phyloP scores from a whole-genome alignment of 2,329 filamentous ascomycete genomes.

The Dactylella cylindrospora region DNA sequence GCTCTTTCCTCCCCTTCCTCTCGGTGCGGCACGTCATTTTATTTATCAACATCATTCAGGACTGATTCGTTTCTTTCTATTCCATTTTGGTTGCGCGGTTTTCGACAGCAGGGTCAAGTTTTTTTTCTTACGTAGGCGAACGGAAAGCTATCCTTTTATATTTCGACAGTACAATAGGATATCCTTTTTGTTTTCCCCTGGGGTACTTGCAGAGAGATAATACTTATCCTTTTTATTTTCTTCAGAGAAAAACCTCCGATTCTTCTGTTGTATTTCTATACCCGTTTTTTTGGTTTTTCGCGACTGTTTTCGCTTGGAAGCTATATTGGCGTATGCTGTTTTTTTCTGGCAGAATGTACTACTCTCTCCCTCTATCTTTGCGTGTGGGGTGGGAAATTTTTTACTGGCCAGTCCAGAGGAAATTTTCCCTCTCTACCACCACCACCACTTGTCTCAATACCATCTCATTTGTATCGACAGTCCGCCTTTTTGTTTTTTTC shows the following conservation, averaged over 20 bases:
- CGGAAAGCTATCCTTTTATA: background rate
- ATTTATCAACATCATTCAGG: constrained; percentile 20
- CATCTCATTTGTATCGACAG: too few species aligned
- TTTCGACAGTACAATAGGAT: background rate
- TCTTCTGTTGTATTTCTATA: constrained; percentile 42
- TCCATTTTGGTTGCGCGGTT: constrained; percentile 37
- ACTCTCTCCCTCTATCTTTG: constrained; percentile 7
- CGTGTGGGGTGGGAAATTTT: constrained; percentile 8
- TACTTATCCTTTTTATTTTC: constrained; percentile 4
- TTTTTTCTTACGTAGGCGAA: background rate
- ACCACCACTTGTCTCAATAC: too few species aligned
- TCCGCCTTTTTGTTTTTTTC: constrained; percentile 6
- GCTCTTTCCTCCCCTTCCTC: background rate
- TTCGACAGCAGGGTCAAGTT: constrained; percentile 17
- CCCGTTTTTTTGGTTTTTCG: constrained; percentile 2
- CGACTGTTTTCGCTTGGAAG: constrained; percentile 15
- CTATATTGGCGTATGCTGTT: constrained; percentile 7
- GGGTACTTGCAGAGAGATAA: too few species aligned
- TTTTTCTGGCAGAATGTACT: constrained; percentile 21
- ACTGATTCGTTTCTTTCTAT: constrained; percentile 43
- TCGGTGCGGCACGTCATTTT: constrained; percentile 33
- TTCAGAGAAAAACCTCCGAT: constrained; percentile 11
- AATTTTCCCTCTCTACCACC: constrained; percentile 6
- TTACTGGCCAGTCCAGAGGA: background rate
- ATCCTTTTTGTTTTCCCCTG: constrained; percentile 1